These are phyloP conservation scores for Jackrogersella multiformis DNA, from an alignment of 495 filamentous ascomycete genomes.

Conservation along the genomic window DNA sequence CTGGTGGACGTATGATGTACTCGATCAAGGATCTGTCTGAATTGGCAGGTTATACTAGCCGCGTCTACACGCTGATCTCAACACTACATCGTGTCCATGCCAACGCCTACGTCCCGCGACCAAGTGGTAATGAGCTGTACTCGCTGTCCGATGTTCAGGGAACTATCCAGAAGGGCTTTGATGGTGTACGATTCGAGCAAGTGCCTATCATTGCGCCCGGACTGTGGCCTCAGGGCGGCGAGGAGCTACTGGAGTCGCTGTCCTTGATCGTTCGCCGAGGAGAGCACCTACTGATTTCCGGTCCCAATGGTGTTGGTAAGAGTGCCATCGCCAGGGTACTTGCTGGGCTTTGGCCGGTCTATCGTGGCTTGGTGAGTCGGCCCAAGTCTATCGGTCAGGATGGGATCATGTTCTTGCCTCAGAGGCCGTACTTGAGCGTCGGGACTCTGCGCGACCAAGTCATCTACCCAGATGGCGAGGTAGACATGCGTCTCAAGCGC, in stretches of 20 bases:
- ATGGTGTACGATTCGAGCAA: constrained; percentile 91
- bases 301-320: constrained; percentile 95
- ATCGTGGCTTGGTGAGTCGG: constrained; percentile 85
- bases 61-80: constrained; percentile 93
- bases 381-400: constrained; percentile 83
- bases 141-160: constrained; percentile 91
- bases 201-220: constrained; percentile 91
- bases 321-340: constrained; percentile 87
- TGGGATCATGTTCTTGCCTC: constrained; percentile 98
- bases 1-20: constrained; percentile 98
- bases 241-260: constrained; percentile 87
- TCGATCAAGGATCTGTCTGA: constrained; percentile 98
- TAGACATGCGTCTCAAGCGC: constrained; percentile 88
- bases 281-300: constrained; percentile 93
- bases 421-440: constrained; percentile 90
- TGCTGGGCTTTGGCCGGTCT: constrained; percentile 95
- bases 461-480: constrained; percentile 94
- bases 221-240: constrained; percentile 84
- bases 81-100: constrained; percentile 95
- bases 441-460: constrained; percentile 98
- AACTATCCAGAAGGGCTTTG: constrained; percentile 90
- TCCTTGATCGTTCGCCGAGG: constrained; percentile 88
- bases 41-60: constrained; percentile 92
- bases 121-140: constrained; percentile 77
- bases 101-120: constrained; percentile 79